Evolutionary conservation across 1,139 yeast genomes (phyloP).

Genomic region (Scheffersomyces parashehatae): DNA sequence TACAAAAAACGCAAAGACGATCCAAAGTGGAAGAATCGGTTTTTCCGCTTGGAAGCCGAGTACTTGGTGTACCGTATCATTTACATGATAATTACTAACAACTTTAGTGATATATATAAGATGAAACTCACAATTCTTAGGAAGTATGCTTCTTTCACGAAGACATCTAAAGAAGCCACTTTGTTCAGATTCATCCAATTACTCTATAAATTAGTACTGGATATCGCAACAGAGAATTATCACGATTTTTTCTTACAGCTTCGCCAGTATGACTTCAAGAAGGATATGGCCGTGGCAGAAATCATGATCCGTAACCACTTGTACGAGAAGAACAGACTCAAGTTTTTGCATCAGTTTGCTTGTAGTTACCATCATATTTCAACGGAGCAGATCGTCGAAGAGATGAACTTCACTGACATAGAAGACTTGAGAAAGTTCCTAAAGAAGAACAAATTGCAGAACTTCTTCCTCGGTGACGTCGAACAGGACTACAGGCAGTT

Average conservation of each 20-base stretch:
- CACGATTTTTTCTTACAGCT: slow-evolving; percentile 45
- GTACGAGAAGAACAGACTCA: slow-evolving; percentile 57
- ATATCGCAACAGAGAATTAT: slow-evolving; percentile 45
- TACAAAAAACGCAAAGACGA: slow-evolving; percentile 20
- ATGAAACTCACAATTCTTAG: slow-evolving; percentile 24
- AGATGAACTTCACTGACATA: slow-evolving; percentile 46
- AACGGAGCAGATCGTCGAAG: slow-evolving; percentile 42
- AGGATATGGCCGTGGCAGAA: too few relatives aligned
- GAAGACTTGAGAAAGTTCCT: slow-evolving; percentile 38
- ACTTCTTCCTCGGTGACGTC: too few relatives aligned
- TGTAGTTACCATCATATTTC: slow-evolving; percentile 60
- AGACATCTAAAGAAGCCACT: slow-evolving; percentile 2
- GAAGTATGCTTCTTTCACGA: slow-evolving; percentile 7
- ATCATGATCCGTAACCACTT: slow-evolving; percentile 39
- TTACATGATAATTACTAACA: slow-evolving; percentile 77
- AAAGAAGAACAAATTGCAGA: slow-evolving; percentile 33
- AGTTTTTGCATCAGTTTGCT: slow-evolving; percentile 59
- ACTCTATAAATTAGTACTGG: slow-evolving; percentile 11
- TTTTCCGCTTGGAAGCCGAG: slow-evolving; percentile 46
- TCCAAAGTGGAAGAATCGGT: slow-evolving; percentile 7
- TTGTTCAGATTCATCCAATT: slow-evolving; percentile 13
- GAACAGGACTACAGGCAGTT: too few relatives aligned
- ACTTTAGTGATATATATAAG: slow-evolving; percentile 49
- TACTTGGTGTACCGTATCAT: slow-evolving; percentile 75
- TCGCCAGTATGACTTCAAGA: too few relatives aligned